phyloP scores from a whole-genome alignment of 2,329 filamentous ascomycete species.

The Colletotrichum endophyticum region DNA sequence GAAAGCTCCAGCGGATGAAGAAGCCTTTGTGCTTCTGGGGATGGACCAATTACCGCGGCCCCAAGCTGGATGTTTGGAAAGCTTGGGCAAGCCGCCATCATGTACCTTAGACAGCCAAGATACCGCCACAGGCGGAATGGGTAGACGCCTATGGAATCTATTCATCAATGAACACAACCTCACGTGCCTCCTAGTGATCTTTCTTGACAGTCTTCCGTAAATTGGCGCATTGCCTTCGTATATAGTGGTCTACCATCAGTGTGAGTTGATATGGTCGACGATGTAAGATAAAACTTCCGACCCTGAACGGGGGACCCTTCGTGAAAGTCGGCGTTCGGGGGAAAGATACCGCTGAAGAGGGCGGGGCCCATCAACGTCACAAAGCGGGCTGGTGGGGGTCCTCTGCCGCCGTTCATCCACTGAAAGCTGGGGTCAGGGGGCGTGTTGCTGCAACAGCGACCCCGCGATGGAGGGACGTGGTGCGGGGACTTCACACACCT shows the following conservation, averaged over 20 bases:
- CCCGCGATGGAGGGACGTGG: constrained; percentile 7
- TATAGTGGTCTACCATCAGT: not conserved
- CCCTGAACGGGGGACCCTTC: not conserved
- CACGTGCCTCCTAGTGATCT: not conserved
- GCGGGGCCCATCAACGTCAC: constrained; percentile 11
- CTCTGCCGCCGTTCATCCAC: not conserved
- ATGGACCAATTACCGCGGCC: constrained; percentile 23
- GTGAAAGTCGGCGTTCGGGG: constrained; percentile 8
- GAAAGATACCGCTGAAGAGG: constrained; percentile 7
- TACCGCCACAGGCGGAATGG: constrained; percentile 27
- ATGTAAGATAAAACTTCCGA: not conserved
- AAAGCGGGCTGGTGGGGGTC: not conserved
- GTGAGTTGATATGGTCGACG: not conserved
- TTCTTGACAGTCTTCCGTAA: not conserved
- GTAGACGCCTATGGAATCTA: constrained; percentile 62
- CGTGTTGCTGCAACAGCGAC: not conserved
- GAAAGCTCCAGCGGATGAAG: constrained; percentile 19
- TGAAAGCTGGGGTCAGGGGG: not conserved
- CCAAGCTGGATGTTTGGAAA: constrained; percentile 30
- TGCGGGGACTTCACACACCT: constrained; percentile 16
- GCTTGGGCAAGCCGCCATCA: constrained; percentile 35
- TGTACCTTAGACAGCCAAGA: constrained; percentile 23
- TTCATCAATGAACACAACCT: constrained; percentile 31
- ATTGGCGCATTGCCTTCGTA: not conserved
- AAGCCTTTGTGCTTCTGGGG: constrained; percentile 5